Evolutionary conservation across 768 basidiomycete species (phyloP), one percentile per base, ranked within the genome.

Genomic region (Mycena amicta): DNA sequence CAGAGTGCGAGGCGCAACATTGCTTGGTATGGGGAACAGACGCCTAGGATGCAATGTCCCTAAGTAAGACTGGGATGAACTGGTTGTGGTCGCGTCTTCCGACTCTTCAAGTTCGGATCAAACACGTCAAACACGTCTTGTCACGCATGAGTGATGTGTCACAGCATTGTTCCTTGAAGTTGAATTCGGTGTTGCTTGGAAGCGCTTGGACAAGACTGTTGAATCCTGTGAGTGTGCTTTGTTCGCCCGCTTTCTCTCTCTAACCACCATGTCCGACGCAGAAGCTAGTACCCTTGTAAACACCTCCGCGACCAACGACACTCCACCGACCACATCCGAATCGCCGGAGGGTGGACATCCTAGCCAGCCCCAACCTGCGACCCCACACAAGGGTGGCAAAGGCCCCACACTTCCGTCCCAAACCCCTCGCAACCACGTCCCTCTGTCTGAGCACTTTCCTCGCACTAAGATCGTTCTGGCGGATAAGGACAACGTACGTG

Each of bases 1-100:
- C 53, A 39, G 43, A 12, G 20, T 12, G 0, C 12, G 3, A 55
- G 40, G 2, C 59, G 59, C 18, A 49, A 33, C 54, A 60, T 60
- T 8, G 43, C n/a, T n/a, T n/a, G n/a, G n/a, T n/a, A n/a, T n/a
- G n/a, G n/a, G n/a, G n/a, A n/a, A n/a, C n/a, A n/a, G n/a, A n/a
- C n/a, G n/a, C n/a, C n/a, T n/a, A n/a, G n/a, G n/a, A n/a, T n/a
- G n/a, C n/a, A n/a, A n/a, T n/a, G n/a, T n/a, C n/a, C n/a, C n/a
- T n/a, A n/a, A n/a, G n/a, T n/a, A n/a, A n/a, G n/a, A n/a, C n/a
- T n/a, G n/a, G n/a, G n/a, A n/a, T n/a, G n/a, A n/a, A n/a, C n/a
- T n/a, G n/a, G n/a, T n/a, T n/a, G n/a, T n/a, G n/a, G n/a, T n/a
- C n/a, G n/a, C n/a, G n/a, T n/a, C n/a, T n/a, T n/a, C n/a, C n/a